phyloP scores from a whole-genome alignment of 129 eudicot genomes.

The Deinandra increscens region DNA sequence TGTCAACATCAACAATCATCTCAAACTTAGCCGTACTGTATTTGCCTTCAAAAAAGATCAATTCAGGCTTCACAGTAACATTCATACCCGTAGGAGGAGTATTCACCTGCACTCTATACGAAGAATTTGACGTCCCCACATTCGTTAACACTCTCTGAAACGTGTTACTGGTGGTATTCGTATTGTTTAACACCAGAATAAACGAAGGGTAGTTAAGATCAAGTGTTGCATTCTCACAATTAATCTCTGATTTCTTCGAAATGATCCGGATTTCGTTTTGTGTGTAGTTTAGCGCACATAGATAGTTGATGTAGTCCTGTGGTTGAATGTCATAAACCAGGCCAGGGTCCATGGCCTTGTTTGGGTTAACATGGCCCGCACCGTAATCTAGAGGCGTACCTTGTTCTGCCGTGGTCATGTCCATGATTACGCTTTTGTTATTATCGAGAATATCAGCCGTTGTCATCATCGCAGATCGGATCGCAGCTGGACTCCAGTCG shows the following conservation, averaged over 20 bases:
- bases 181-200: constrained; percentile 41
- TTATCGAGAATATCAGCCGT: constrained; percentile 39
- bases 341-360: constrained; percentile 54
- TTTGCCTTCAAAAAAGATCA: constrained; percentile 28
- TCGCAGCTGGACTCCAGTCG: constrained; percentile 52
- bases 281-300: constrained; percentile 48
- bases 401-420: constrained; percentile 25
- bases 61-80: constrained; percentile 35
- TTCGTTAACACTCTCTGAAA: constrained; percentile 43
- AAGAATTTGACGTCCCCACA: constrained; percentile 30
- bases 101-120: constrained; percentile 30
- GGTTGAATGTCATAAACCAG: constrained; percentile 40
- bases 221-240: constrained; percentile 30
- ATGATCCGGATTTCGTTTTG: constrained; percentile 33
- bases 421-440: constrained; percentile 27
- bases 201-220: constrained; percentile 60
- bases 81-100: constrained; percentile 37
- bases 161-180: constrained; percentile 39
- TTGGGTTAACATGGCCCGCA: constrained; percentile 50
- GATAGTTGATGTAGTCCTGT: constrained; percentile 42
- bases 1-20: constrained; percentile 39
- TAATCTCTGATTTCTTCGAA: constrained; percentile 27
- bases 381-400: constrained; percentile 49
- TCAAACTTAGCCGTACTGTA: constrained; percentile 39
- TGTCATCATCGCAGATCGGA: constrained; percentile 59